These are phyloP conservation scores for Agapanthus africanus DNA, from an alignment of 106 monocot species.

Conservation along the genomic window DNA sequence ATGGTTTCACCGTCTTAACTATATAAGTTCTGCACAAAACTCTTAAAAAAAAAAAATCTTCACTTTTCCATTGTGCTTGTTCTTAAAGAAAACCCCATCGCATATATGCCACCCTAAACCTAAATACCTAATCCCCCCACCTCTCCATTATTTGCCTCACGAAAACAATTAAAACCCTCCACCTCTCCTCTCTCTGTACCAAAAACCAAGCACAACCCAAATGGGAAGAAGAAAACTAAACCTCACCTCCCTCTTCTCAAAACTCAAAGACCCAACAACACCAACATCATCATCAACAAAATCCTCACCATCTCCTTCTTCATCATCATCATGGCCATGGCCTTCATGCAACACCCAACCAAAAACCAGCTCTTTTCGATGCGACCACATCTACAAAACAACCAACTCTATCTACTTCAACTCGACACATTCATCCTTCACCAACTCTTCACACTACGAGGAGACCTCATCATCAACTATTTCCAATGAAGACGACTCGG, in stretches of 20 bases:
- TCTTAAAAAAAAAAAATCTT: too few relatives aligned
- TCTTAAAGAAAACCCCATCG: too few relatives aligned
- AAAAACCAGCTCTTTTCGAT: conserved; percentile 5
- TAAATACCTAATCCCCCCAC: too few relatives aligned
- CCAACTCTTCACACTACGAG: too few relatives aligned
- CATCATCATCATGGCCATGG: conserved; percentile 4
- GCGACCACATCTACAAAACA: conserved; percentile 6
- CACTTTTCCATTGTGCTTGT: too few relatives aligned
- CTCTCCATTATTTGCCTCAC: too few relatives aligned
- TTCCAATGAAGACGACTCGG: not conserved
- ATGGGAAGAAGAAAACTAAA: not conserved
- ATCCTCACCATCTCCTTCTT: not conserved
- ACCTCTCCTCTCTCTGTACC: not conserved
- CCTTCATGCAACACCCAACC: conserved; percentile 2
- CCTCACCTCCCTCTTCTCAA: conserved; percentile 14
- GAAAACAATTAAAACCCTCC: too few relatives aligned
- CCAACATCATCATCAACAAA: not conserved
- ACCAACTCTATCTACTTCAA: not conserved
- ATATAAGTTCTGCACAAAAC: too few relatives aligned
- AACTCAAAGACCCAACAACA: not conserved
- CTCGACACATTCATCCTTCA: not conserved
- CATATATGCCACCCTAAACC: too few relatives aligned
- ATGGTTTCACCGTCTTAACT: too few relatives aligned
- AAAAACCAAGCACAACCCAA: too few relatives aligned
- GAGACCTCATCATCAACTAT: not conserved